A percentile compares a stretch with the other conserved stretches of the same genome.
These are phyloP conservation scores for Erysiphe pulchra DNA, from an alignment of 2,329 filamentous ascomycete genomes.

Conservation along the genomic window DNA sequence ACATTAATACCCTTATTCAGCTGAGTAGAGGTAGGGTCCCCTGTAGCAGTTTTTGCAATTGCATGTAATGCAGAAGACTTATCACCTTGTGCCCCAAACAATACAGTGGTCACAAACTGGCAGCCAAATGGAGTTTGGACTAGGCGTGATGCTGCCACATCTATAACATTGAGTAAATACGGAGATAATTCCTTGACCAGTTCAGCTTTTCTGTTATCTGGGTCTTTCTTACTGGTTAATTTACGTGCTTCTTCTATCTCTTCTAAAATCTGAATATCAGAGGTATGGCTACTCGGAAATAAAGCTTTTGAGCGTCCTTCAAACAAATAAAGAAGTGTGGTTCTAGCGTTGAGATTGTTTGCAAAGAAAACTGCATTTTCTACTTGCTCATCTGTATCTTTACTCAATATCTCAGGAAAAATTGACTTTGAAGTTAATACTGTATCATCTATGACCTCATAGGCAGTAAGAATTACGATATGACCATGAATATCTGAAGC, in stretches of 20 bases:
- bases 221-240: constrained; percentile 80
- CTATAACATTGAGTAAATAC: constrained; percentile 48
- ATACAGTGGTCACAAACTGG: constrained; percentile 61
- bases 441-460: constrained; percentile 86
- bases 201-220: constrained; percentile 48
- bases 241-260: constrained; percentile 59
- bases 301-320: constrained; percentile 35
- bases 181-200: constrained; percentile 50
- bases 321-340: constrained; percentile 59
- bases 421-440: constrained; percentile 67
- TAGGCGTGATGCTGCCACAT: constrained; percentile 38
- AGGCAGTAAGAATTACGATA: constrained; percentile 57
- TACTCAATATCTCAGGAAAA: constrained; percentile 62
- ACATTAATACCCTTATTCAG: constrained; percentile 14
- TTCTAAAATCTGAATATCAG: constrained; percentile 43
- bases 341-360: constrained; percentile 37
- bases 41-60: constrained; percentile 34
- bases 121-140: constrained; percentile 57
- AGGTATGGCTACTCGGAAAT: constrained; percentile 33
- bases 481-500: constrained; percentile 59
- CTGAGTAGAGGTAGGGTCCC: constrained; percentile 19
- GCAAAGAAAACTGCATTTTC: constrained; percentile 38
- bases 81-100: constrained; percentile 52
- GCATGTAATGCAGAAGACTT: constrained; percentile 51
- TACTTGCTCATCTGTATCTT: constrained; percentile 32